Base-by-base conservation (phyloP, 768 basidiomycete genomes). In the Agrocybe praecox region DNA sequence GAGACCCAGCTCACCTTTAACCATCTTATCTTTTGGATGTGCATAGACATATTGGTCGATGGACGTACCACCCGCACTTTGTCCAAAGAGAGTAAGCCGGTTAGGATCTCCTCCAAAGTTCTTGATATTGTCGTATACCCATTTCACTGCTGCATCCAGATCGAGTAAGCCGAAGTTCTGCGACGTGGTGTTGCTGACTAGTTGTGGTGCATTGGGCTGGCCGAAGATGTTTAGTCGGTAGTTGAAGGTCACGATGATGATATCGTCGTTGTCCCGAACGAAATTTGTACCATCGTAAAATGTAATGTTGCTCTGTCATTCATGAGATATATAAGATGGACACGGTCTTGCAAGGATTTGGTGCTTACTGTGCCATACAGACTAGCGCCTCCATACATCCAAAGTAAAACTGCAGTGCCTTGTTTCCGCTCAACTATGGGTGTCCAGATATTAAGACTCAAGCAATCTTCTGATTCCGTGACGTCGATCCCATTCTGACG, bases 111-210 rank as follows among this genome's bases (percentile, higher is more conserved):
- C 74, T 48, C 74, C 74, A 42, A 81, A 82, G 19, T 63, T 69
- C 9, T 69, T 72, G 44, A 82, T 80, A 59, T 82, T 78, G 44
- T 72, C 67, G 42, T 77, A 71, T 3, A 81, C 72, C 81, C 79
- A 80, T 56, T 80, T 60, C 2, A 81, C 69, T 21, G 72, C 79
- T 14, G 74, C 71, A 22, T 74, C 67, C 6, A 68, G 26, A 53
- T 77, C 76, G 6, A 76, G 66, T 4, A 76, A 64, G 15, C 74
- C 75, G 56, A 74, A 76, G 56, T 77, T 78, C 26, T 29, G 26
- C 5, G 66, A 57, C 9, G 61, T 57, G 17, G 50, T 63, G 9
- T 29, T 19, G 23, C 46, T 14, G 48, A 58, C 59, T 12, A 74
- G 67, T 52, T 76, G 74, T 22, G 76, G 74, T 6, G 74, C 74